Percentiles rank a stretch among this genome's conserved stretches.
Conservation (phyloP, 2,329 filamentous ascomycete species). For the Penicillium sp. region DNA sequence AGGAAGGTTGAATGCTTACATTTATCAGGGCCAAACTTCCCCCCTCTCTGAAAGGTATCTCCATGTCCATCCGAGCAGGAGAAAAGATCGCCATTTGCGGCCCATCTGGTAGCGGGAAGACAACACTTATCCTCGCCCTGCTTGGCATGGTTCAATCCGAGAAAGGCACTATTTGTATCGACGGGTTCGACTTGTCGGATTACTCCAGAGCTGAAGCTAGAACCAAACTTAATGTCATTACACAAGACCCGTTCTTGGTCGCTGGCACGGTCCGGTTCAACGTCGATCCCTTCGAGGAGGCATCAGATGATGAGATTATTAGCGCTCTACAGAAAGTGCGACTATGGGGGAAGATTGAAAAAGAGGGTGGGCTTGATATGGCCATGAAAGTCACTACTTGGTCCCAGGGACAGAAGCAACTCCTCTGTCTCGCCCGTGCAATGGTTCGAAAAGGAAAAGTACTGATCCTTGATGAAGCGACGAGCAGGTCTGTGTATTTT, state of each 20-base stretch:
- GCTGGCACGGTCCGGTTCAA: background rate
- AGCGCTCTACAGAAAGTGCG: background rate
- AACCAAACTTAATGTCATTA: background rate
- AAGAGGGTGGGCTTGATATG: background rate
- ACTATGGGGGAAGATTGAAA: background rate
- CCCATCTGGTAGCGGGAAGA: background rate
- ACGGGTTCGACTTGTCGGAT: background rate
- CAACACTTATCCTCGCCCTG: background rate
- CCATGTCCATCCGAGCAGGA: background rate
- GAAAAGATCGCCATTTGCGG: background rate
- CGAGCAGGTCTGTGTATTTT: background rate
- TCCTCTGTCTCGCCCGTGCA: background rate
- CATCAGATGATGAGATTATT: background rate
- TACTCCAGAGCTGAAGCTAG: background rate
- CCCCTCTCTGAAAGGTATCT: background rate
- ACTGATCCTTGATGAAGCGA: background rate
- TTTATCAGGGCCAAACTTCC: background rate
- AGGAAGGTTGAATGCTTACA: background rate
- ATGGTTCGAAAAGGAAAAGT: background rate
- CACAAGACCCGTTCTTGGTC: background rate
- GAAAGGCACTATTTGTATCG: background rate
- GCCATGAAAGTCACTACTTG: background rate
- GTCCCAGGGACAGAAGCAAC: background rate
- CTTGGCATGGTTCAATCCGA: background rate
- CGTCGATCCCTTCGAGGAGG: background rate